phyloP scores from a whole-genome alignment of 768 basidiomycete genomes.

The Russula foetens region DNA sequence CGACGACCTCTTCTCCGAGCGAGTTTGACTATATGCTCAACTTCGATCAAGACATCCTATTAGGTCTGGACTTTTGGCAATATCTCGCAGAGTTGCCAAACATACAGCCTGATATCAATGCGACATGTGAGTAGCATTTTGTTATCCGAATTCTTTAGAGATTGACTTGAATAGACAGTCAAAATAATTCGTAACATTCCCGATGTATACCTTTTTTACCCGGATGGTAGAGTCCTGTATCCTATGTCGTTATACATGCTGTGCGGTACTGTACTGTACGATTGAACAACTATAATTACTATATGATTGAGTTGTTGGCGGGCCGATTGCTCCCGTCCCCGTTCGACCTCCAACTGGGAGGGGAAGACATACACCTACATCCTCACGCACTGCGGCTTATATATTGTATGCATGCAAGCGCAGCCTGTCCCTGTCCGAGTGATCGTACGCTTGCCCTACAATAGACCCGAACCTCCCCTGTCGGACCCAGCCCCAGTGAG shows the following conservation, averaged over 20 bases:
- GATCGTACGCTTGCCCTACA: slow-evolving; percentile 70
- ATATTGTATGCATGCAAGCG: slow-evolving; percentile 7
- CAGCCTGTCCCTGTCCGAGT: slow-evolving; percentile 34
- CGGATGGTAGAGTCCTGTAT: too few species aligned
- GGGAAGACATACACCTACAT: too few species aligned
- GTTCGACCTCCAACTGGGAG: too few species aligned
- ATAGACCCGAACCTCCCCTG: slow-evolving; percentile 61
- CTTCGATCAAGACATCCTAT: slow-evolving; percentile 9
- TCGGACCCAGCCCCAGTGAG: slow-evolving; percentile 63
- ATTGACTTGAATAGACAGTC: background rate
- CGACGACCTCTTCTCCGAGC: background rate
- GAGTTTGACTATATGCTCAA: slow-evolving; percentile 4
- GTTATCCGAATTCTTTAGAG: background rate
- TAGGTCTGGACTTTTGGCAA: slow-evolving; percentile 14
- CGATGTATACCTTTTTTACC: background rate
- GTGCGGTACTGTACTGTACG: too few species aligned
- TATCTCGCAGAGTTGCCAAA: slow-evolving; percentile 8
- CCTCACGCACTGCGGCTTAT: background rate
- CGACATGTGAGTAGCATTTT: background rate
- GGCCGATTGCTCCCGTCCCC: too few species aligned
- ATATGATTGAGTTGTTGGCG: too few species aligned
- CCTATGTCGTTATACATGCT: too few species aligned
- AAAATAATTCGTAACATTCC: background rate
- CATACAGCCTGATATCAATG: background rate
- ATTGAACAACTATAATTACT: too few species aligned